Evolutionary conservation across 768 basidiomycete genomes (phyloP).

Genomic region (Astraeus odoratus): DNA sequence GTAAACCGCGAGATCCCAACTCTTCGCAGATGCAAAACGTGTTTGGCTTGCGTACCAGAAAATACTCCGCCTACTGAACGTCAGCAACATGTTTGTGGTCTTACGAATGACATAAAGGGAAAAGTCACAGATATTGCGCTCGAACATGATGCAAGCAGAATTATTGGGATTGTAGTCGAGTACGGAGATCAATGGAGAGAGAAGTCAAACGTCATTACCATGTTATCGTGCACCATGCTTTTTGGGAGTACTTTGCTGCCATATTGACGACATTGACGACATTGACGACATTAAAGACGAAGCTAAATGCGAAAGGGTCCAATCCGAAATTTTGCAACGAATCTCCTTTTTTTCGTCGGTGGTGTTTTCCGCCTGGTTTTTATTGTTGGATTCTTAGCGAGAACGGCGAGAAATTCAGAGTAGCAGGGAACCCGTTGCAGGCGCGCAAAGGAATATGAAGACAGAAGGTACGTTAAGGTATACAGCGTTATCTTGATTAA

Average conservation of each 20-base stretch:
- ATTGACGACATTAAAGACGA: constrained; percentile 57
- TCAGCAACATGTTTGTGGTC: constrained; percentile 60
- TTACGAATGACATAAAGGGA: constrained; percentile 74
- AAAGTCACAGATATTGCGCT: constrained; percentile 80
- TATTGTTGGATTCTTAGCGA: no score
- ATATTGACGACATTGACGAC: no score
- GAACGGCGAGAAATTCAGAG: no score
- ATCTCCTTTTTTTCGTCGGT: constrained; percentile 28
- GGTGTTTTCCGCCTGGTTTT: constrained; percentile 1
- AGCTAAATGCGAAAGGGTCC: constrained; percentile 62
- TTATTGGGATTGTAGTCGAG: constrained; percentile 76
- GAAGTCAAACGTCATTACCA: constrained; percentile 89
- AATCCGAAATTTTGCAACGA: constrained; percentile 76
- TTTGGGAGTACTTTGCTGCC: constrained; percentile 79
- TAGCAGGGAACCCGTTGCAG: no score
- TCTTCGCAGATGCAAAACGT: constrained; percentile 66
- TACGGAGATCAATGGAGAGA: constrained; percentile 69
- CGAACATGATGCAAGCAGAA: constrained; percentile 89
- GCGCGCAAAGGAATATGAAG: no score
- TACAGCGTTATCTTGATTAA: no score
- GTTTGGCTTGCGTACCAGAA: constrained; percentile 76
- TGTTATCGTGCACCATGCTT: constrained; percentile 77
- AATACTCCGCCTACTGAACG: constrained; percentile 64
- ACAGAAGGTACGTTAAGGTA: no score
- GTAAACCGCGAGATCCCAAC: no score